Percentiles rank a stretch among this genome's conserved stretches.
Evolutionary conservation across 331 rosid genomes (phyloP).

Genomic region (Phaseolus coccineus): DNA sequence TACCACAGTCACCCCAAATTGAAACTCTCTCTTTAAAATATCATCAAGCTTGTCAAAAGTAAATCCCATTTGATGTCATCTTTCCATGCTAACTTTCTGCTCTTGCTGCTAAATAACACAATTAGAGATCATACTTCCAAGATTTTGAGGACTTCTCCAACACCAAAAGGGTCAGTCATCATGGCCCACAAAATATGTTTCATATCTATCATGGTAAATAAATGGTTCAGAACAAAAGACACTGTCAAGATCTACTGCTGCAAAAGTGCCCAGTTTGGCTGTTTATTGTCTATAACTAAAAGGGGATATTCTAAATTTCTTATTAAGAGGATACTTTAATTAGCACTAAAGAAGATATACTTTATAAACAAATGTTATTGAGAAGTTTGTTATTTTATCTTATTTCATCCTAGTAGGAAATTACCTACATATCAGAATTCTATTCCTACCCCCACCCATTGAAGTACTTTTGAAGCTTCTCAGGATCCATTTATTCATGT

Average conservation of each 20-base stretch:
- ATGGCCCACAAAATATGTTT: constrained; percentile 35
- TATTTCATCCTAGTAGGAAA: neutral
- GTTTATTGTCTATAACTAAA: constrained; percentile 34
- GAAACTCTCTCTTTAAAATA: constrained; percentile 6
- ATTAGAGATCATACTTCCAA: neutral
- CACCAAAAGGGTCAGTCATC: neutral
- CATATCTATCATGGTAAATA: constrained; percentile 26
- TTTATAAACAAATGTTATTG: constrained; percentile 4
- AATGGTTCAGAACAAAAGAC: constrained; percentile 3
- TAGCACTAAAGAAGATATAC: constrained; percentile 30
- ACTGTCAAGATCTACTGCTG: constrained; percentile 25
- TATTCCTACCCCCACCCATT: neutral
- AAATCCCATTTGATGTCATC: constrained; percentile 10
- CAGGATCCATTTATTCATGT: neutral
- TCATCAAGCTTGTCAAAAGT: constrained; percentile 4
- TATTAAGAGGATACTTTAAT: constrained; percentile 1
- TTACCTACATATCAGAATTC: neutral
- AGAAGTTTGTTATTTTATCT: neutral
- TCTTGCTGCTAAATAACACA: neutral
- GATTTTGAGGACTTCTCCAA: constrained; percentile 15
- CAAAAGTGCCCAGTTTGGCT: constrained; percentile 35
- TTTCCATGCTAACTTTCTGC: neutral
- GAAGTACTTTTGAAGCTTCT: constrained; percentile 9
- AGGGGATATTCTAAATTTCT: neutral
- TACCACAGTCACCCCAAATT: neutral